These are phyloP conservation scores for Aspergillus melleus DNA, from an alignment of 2,329 filamentous ascomycete genomes.

Conservation along the genomic window DNA sequence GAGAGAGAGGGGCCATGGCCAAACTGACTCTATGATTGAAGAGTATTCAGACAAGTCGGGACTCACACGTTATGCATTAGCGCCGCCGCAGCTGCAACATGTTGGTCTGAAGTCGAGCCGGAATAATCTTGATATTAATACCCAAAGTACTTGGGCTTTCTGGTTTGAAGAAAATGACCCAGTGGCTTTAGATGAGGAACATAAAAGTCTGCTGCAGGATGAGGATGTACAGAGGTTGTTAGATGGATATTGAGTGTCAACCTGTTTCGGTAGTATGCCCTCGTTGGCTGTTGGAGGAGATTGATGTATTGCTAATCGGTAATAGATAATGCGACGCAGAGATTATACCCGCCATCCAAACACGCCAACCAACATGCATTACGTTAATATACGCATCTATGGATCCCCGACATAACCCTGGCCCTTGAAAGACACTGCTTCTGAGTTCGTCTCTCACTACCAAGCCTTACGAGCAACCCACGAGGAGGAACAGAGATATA, in stretches of 20 bases:
- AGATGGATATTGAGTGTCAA: background rate
- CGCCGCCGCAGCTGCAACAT: constrained; percentile 30
- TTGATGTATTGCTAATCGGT: too few species aligned
- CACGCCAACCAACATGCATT: too few species aligned
- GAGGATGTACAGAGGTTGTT: background rate
- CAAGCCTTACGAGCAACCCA: too few species aligned
- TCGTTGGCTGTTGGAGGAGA: too few species aligned
- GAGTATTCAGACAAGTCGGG: constrained; percentile 21
- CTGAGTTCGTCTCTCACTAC: too few species aligned
- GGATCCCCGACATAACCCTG: too few species aligned
- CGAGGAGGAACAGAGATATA: too few species aligned
- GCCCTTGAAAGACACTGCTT: too few species aligned
- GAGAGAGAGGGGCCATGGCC: constrained; percentile 14
- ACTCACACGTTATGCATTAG: constrained; percentile 16
- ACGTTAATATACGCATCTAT: too few species aligned
- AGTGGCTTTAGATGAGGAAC: constrained; percentile 17
- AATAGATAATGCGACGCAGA: too few species aligned
- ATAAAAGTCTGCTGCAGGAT: constrained; percentile 14
- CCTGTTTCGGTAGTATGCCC: too few species aligned
- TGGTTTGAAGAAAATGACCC: constrained; percentile 29
- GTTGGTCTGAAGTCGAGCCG: constrained; percentile 28
- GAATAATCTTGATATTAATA: constrained; percentile 26
- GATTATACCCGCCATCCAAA: too few species aligned
- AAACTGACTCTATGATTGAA: constrained; percentile 29
- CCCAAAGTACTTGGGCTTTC: constrained; percentile 30